Evolutionary conservation across 768 basidiomycete species (phyloP), one percentile per base, ranked within the genome.

Genomic region (Inosperma sp.): DNA sequence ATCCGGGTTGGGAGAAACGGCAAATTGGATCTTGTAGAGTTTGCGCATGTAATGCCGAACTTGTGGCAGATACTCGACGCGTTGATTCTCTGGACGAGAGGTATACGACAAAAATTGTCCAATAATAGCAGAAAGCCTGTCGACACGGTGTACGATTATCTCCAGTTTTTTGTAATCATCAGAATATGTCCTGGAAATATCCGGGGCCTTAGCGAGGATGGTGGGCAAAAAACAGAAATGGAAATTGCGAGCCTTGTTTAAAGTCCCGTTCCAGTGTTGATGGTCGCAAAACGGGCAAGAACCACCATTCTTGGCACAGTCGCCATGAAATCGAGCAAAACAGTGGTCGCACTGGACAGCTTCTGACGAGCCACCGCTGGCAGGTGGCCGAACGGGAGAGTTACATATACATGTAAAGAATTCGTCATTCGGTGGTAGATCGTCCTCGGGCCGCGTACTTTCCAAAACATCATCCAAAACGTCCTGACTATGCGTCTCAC

Each of bases 261-360:
- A 83, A 3, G 85, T 79, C 16, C 89, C 89, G 58, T 92, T 89
- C 89, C 89, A 92, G 61, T 93, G 90, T 54, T 90, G 86, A 59
- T 90, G 88, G 56, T 93, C 89, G 57, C 89, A 93, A 72, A 93
- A 93, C 0, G 89, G 89, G 62, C 89, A 93, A 4, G 89, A 93
- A 29, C 89, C 90, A n/a, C 89, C 89, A 56, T 86, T 88, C 57
- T 83, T 84, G 9, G 88, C 89, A 59, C 89, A 92, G 42, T 82
- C 76, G 4, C 88, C 88, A 54, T 93, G 89, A 68, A 93, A 93
- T 42, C 88, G 74, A 41, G 89, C 90, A 63, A 79, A 88, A 55
- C 89, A 93, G 58, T 92, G 88, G 62, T 93, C 89, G 63, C 89
- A 93, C 63, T 93, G 90, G 13, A 93, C 90, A 1, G 90, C 89